These are phyloP conservation scores for Dipteronia dyeriana DNA, from an alignment of 345 rosid genomes.

Conservation along the genomic window DNA sequence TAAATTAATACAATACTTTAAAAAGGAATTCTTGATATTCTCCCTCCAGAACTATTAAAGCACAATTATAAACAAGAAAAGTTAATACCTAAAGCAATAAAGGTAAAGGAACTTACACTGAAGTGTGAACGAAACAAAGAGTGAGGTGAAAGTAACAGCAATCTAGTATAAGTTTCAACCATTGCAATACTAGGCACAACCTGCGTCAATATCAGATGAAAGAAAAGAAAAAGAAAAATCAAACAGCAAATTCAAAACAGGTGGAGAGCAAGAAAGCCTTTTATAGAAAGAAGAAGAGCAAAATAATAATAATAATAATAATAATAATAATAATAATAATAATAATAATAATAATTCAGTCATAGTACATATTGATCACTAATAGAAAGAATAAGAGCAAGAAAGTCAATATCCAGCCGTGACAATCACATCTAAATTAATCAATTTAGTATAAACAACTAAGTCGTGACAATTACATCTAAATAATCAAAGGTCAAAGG, in stretches of 20 bases:
- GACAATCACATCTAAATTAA: neutral
- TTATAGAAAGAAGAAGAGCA: too few species aligned
- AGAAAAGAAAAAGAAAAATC: constrained; percentile 8
- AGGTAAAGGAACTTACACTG: constrained; percentile 59
- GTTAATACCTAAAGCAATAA: constrained; percentile 7
- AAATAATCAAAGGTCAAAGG: neutral
- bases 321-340: neutral
- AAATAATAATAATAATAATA: neutral
- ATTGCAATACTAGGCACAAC: constrained; percentile 96
- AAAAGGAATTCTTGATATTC: neutral
- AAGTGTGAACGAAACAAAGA: constrained; percentile 86
- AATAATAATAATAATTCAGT: neutral
- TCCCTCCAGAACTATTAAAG: neutral
- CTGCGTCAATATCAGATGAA: constrained; percentile 44
- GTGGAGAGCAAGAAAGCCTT: too few species aligned
- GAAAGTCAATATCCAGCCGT: neutral
- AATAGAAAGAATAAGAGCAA: neutral
- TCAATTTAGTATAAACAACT: neutral
- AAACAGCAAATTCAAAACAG: neutral
- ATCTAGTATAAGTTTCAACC: constrained; percentile 95
- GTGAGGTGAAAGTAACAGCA: constrained; percentile 90
- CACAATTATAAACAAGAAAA: constrained; percentile 9
- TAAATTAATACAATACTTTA: neutral
- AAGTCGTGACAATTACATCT: neutral
- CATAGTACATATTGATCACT: neutral